Percentiles rank a stretch among this genome's conserved stretches.
These are phyloP conservation scores for Lichtheimia hyalospora DNA, from an alignment of 371 early-diverging fungal genomes.

Conservation along the genomic window DNA sequence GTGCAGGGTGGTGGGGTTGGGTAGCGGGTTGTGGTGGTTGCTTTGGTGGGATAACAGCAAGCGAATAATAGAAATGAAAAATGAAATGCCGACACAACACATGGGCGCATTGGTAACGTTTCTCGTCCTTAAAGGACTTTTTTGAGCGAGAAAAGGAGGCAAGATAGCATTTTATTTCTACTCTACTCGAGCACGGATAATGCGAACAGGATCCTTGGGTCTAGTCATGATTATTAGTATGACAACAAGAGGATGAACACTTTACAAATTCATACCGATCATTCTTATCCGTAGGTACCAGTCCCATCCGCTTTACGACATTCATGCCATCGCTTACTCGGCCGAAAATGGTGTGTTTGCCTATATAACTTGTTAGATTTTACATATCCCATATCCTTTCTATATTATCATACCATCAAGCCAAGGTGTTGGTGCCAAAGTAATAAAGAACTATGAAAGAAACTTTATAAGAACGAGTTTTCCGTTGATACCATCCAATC, in stretches of 20 bases:
- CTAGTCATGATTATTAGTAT: conserved; percentile 12
- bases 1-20: not conserved
- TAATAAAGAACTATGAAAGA: conserved; percentile 57
- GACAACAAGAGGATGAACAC: not conserved
- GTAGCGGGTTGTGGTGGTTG: not conserved
- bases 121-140: too few species aligned
- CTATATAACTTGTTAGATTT: conserved; percentile 11
- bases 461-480: not conserved
- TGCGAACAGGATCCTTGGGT: conserved; percentile 41
- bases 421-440: conserved; percentile 70
- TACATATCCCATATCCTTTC: not conserved
- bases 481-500: not conserved
- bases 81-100: not conserved
- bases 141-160: too few species aligned
- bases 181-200: conserved; percentile 26
- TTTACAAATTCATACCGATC: conserved; percentile 36
- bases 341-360: conserved; percentile 76
- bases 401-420: conserved; percentile 60
- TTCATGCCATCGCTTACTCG: conserved; percentile 68
- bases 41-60: conserved; percentile 1
- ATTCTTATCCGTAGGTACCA: conserved; percentile 62
- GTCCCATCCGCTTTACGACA: conserved; percentile 70
- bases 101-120: too few species aligned
- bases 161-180: not conserved
- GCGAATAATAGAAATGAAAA: not conserved